Percentiles rank a stretch among this genome's conserved stretches.
phyloP scores from a whole-genome alignment of 164 flowering plant genomes.

The Taxillus chinensis region DNA sequence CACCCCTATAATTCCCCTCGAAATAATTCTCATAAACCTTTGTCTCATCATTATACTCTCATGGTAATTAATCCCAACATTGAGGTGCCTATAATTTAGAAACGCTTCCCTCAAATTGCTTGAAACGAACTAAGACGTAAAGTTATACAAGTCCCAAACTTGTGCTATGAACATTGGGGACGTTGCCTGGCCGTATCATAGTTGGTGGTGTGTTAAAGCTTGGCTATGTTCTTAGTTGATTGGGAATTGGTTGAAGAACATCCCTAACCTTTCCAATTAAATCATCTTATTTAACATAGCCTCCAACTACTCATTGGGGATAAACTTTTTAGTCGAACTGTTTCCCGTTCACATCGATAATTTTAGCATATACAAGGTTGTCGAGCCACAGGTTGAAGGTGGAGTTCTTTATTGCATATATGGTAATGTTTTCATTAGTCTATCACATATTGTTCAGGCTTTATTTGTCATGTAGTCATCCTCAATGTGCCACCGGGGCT shows the following conservation, averaged over 20 bases:
- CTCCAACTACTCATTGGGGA: constrained; percentile 18
- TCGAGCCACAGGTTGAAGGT: too few relatives aligned
- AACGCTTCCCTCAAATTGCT: constrained; percentile 29
- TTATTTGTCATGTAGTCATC: too few relatives aligned
- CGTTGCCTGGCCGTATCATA: constrained; percentile 20
- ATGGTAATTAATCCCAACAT: constrained; percentile 22
- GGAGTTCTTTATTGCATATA: too few relatives aligned
- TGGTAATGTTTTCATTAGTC: too few relatives aligned
- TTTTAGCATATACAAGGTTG: too few relatives aligned
- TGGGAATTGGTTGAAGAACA: too few relatives aligned
- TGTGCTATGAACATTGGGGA: constrained; percentile 3
- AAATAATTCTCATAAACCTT: constrained; percentile 16
- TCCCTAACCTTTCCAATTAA: too few relatives aligned
- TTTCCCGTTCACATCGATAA: constrained; percentile 19
- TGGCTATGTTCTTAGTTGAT: constrained; percentile 29
- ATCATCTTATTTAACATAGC: constrained; percentile 19
- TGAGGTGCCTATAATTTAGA: constrained; percentile 35
- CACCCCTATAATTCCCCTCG: constrained; percentile 15
- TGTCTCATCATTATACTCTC: constrained; percentile 11
- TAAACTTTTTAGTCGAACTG: constrained; percentile 30
- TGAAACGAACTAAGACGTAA: constrained; percentile 38
- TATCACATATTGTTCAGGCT: too few relatives aligned
- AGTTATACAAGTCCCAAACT: constrained; percentile 15
- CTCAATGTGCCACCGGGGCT: too few relatives aligned
- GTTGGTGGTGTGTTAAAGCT: constrained; percentile 27